Conservation (phyloP, 768 basidiomycete species). For the Russula earlei region DNA sequence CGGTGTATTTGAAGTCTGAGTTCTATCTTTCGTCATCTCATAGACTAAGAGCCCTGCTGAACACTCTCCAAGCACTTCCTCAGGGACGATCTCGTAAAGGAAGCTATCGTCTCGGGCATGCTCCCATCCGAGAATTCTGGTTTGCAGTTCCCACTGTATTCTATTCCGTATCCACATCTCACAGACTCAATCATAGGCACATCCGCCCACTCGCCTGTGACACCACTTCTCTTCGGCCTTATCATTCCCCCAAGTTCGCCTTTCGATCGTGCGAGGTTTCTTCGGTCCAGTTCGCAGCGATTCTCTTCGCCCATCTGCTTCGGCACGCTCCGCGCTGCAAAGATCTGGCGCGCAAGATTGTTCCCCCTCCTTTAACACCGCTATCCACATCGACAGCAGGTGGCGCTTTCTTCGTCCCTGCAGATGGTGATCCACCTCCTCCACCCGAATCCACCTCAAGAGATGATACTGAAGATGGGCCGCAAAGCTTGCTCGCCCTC, state of each 20-base stretch:
- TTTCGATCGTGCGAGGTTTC: conserved; percentile 48
- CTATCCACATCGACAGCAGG: conserved; percentile 26
- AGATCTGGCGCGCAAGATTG: conserved; percentile 51
- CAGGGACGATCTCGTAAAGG: conserved; percentile 57
- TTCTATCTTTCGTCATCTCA: background rate
- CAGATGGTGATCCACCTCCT: conserved; percentile 36
- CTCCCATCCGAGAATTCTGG: conserved; percentile 42
- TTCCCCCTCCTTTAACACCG: conserved; percentile 33
- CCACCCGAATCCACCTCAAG: conserved; percentile 31
- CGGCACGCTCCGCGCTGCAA: conserved; percentile 59
- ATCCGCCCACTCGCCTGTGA: conserved; percentile 38
- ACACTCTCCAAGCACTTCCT: conserved; percentile 53
- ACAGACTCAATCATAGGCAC: conserved; percentile 16
- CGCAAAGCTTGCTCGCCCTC: conserved; percentile 71
- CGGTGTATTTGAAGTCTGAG: conserved; percentile 69
- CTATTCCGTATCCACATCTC: conserved; percentile 24
- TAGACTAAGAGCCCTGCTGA: conserved; percentile 4
- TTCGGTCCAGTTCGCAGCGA: conserved; percentile 62
- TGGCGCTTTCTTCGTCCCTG: conserved; percentile 65
- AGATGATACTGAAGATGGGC: conserved; percentile 46
- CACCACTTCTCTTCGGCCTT: conserved; percentile 64
- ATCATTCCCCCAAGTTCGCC: conserved; percentile 51
- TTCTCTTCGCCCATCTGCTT: conserved; percentile 75
- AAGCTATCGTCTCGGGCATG: conserved; percentile 66
- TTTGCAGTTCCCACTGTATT: conserved; percentile 23